These are phyloP conservation scores for Hippophae gyantsensis DNA, from an alignment of 306 rosid species.

Conservation along the genomic window DNA sequence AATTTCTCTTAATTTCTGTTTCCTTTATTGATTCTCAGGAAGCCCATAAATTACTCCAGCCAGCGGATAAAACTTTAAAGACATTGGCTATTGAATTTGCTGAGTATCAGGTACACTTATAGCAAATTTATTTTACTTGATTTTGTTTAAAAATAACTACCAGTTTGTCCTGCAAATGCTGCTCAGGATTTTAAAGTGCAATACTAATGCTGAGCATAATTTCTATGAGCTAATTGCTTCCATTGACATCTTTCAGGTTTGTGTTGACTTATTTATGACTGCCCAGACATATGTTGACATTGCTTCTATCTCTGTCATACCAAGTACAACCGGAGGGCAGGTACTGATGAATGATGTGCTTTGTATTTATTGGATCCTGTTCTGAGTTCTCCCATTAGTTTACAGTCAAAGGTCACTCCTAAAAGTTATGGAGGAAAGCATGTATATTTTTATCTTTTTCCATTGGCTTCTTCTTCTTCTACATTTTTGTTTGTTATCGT, in stretches of 20 bases:
- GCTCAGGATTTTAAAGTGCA: slow-evolving; percentile 1
- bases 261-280: slow-evolving; percentile 83
- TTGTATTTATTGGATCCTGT: neutral
- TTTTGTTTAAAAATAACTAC: slow-evolving; percentile 8
- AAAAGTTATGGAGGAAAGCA: no score
- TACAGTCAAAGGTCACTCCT: no score
- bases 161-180: slow-evolving; percentile 7
- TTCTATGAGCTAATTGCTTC: slow-evolving; percentile 14
- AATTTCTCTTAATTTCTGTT: neutral
- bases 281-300: slow-evolving; percentile 78
- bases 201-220: slow-evolving; percentile 8
- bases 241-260: slow-evolving; percentile 53
- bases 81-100: slow-evolving; percentile 87
- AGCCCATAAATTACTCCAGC: slow-evolving; percentile 91
- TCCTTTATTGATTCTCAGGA: slow-evolving; percentile 41
- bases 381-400: no score
- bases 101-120: slow-evolving; percentile 64
- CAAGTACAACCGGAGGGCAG: slow-evolving; percentile 98
- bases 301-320: slow-evolving; percentile 81
- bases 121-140: slow-evolving; percentile 16
- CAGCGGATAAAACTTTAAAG: slow-evolving; percentile 79
- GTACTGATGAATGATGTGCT: slow-evolving; percentile 27
- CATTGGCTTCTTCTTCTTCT: no score
- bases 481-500: no score
- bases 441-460: no score